Percentiles rank a stretch among this genome's conserved stretches.
These are phyloP conservation scores for Kickxella alabastrina DNA, from an alignment of 192 early-diverging fungal genomes.

Conservation along the genomic window DNA sequence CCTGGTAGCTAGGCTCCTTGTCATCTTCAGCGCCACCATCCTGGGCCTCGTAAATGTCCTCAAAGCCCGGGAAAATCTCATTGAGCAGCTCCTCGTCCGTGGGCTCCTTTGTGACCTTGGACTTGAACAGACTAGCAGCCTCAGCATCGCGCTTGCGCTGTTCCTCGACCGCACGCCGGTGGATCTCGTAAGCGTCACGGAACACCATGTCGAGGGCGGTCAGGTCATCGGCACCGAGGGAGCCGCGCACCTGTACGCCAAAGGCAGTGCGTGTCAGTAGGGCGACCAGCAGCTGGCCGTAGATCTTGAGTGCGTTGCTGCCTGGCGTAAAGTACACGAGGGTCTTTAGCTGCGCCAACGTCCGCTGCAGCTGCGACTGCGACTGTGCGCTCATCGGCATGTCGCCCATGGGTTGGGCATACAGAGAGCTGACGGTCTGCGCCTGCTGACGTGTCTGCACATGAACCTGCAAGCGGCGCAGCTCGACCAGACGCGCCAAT, in stretches of 20 bases:
- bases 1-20: conserved; percentile 39
- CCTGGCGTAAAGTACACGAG: conserved; percentile 17
- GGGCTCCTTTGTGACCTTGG: conserved; percentile 47
- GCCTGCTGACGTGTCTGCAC: conserved; percentile 5
- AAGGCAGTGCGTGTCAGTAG: conserved; percentile 18
- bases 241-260: conserved; percentile 36
- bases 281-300: conserved; percentile 25
- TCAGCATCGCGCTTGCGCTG: conserved; percentile 26
- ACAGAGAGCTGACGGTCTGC: conserved; percentile 7
- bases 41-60: conserved; percentile 55
- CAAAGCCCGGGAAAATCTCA: conserved; percentile 82
- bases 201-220: conserved; percentile 24
- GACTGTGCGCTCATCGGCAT: conserved; percentile 2
- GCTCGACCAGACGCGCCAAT: conserved; percentile 19
- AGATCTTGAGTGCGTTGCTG: conserved; percentile 12
- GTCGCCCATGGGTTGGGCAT: conserved; percentile 20
- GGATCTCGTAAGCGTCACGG: conserved; percentile 35
- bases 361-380: neutral
- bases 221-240: conserved; percentile 15
- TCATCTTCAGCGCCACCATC: conserved; percentile 29
- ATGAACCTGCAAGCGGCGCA: conserved; percentile 4
- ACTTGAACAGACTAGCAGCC: conserved; percentile 35
- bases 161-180: conserved; percentile 30
- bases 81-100: conserved; percentile 67
- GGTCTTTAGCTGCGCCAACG: conserved; percentile 30